These are phyloP conservation scores for Haberlea rhodopensis DNA, from an alignment of 257 asterid species.

Conservation along the genomic window DNA sequence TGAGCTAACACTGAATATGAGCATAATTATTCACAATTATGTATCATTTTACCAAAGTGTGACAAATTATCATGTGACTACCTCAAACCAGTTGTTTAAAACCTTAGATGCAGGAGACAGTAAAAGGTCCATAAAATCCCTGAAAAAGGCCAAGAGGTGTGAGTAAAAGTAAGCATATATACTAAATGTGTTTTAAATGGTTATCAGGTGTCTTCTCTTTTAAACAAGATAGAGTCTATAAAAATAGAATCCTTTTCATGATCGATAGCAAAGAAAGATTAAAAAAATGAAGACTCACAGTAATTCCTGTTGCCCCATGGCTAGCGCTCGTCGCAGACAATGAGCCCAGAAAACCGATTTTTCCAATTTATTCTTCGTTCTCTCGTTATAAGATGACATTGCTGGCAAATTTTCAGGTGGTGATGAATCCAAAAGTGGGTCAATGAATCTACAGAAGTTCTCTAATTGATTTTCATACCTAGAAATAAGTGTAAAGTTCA, in stretches of 20 bases:
- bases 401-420: slow-evolving; percentile 73
- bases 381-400: slow-evolving; percentile 47
- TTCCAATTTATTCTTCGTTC: slow-evolving; percentile 59
- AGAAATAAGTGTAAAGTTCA: slow-evolving; percentile 15
- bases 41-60: neutral
- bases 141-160: slow-evolving; percentile 37
- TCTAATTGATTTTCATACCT: slow-evolving; percentile 76
- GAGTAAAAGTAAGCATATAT: too few species aligned
- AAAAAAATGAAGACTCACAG: slow-evolving; percentile 52
- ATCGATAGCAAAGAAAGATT: slow-evolving; percentile 19
- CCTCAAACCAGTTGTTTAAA: slow-evolving; percentile 96
- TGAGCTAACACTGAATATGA: neutral
- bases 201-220: slow-evolving; percentile 6
- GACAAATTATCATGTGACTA: slow-evolving; percentile 24
- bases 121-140: slow-evolving; percentile 88
- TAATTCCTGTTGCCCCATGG: slow-evolving; percentile 81
- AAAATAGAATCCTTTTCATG: slow-evolving; percentile 10
- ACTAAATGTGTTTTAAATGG: neutral
- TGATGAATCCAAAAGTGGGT: slow-evolving; percentile 75
- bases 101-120: slow-evolving; percentile 91
- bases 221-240: slow-evolving; percentile 1
- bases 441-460: slow-evolving; percentile 81
- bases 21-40: slow-evolving; percentile 13
- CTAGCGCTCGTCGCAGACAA: slow-evolving; percentile 56
- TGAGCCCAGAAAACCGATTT: slow-evolving; percentile 76